A percentile compares a stretch with the other conserved stretches of the same genome.
Conservation (phyloP, 768 basidiomycete genomes). For the Auriscalpium microsporum region DNA sequence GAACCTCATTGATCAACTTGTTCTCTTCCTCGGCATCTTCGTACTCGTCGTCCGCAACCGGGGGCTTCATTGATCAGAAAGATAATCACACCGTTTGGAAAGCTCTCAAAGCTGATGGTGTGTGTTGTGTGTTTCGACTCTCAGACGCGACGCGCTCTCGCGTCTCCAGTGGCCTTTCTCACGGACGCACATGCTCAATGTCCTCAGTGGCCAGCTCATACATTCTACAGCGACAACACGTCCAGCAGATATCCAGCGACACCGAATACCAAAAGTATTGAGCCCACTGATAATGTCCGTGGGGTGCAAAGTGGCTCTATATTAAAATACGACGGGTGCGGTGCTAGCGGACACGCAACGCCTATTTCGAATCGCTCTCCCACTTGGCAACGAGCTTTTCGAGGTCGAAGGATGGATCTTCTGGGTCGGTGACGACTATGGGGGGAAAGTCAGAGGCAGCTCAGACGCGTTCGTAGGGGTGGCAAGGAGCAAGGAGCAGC, state of each 20-base stretch:
- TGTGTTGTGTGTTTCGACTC: neutral
- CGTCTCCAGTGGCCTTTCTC: slow-evolving; percentile 1
- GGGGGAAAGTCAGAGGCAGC: neutral
- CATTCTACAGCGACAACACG: neutral
- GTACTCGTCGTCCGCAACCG: slow-evolving; percentile 56
- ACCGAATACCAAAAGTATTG: neutral
- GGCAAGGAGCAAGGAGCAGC: neutral
- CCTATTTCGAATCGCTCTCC: slow-evolving; percentile 49
- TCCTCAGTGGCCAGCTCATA: neutral
- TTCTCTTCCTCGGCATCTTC: slow-evolving; percentile 87
- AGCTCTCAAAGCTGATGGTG: neutral
- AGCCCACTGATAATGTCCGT: neutral
- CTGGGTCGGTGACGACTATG: slow-evolving; percentile 86
- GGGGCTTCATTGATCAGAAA: slow-evolving; percentile 53
- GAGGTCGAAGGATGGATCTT: slow-evolving; percentile 92
- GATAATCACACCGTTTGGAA: neutral
- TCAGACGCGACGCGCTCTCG: neutral
- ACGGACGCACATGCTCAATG: neutral
- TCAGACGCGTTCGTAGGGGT: neutral
- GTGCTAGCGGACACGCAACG: slow-evolving; percentile 1
- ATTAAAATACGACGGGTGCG: slow-evolving; percentile 8
- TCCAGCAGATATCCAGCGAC: neutral
- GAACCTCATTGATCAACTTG: slow-evolving; percentile 79
- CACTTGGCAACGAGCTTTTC: slow-evolving; percentile 78
- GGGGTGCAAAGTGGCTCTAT: slow-evolving; percentile 6